Evolutionary conservation across 805 yeast species (phyloP).

Genomic region (Starmerella bombi): DNA sequence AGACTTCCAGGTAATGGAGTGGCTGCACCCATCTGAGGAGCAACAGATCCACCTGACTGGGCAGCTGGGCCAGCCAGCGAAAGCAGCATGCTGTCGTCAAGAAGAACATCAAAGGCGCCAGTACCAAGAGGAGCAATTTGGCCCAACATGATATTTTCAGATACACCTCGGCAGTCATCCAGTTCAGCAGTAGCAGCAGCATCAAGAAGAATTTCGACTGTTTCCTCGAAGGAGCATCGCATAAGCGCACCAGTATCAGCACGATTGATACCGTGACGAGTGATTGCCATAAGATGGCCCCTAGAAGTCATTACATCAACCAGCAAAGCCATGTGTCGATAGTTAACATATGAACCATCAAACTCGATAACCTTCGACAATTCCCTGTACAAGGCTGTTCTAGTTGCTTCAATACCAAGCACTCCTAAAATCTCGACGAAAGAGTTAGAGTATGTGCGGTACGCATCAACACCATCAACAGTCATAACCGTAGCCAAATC

Average conservation of each 20-base stretch:
- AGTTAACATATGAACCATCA: slow-evolving; percentile 98
- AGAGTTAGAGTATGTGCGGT: slow-evolving; percentile 87
- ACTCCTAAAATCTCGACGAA: slow-evolving; percentile 92
- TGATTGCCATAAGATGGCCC: slow-evolving; percentile 96
- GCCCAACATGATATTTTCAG: slow-evolving; percentile 94
- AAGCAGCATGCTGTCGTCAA: slow-evolving; percentile 77
- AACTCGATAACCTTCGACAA: slow-evolving; percentile 95
- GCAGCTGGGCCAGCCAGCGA: slow-evolving; percentile 36
- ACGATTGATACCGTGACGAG: slow-evolving; percentile 98
- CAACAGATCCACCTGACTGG: slow-evolving; percentile 30
- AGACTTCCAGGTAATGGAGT: slow-evolving; percentile 25
- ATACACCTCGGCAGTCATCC: slow-evolving; percentile 97
- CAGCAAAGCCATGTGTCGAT: slow-evolving; percentile 93
- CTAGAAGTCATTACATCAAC: slow-evolving; percentile 98
- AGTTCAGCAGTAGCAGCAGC: slow-evolving; percentile 97
- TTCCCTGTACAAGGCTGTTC: slow-evolving; percentile 86
- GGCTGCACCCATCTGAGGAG: slow-evolving; percentile 29
- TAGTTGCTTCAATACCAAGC: slow-evolving; percentile 95
- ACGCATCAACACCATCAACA: slow-evolving; percentile 85
- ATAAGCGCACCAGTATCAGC: slow-evolving; percentile 97
- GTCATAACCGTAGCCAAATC: slow-evolving; percentile 89
- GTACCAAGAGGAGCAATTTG: slow-evolving; percentile 99
- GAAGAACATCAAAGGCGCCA: slow-evolving; percentile 90
- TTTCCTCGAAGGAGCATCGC: slow-evolving; percentile 99
- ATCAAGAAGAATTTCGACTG: slow-evolving; percentile 92